Evolutionary conservation across 257 asterid species (phyloP).

Genomic region (Vinca minor): DNA sequence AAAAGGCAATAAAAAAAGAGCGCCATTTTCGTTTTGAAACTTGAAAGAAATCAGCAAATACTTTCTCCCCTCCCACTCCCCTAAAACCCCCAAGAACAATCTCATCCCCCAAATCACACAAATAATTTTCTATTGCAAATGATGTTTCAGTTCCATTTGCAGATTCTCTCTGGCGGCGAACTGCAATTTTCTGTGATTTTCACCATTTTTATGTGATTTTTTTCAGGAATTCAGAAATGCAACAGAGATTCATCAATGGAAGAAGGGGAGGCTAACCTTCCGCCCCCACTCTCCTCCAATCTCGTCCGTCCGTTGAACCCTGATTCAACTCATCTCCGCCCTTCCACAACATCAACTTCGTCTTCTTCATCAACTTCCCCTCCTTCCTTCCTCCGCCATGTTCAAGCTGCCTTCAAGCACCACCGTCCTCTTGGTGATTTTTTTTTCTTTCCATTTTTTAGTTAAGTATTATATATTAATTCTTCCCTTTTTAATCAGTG

Average conservation of each 20-base stretch:
- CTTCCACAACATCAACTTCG: too few relatives aligned
- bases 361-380: constrained; percentile 59
- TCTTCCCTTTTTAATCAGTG: not conserved
- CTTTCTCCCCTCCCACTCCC: too few relatives aligned
- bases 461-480: not conserved
- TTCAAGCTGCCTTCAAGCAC: constrained; percentile 79
- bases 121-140: not conserved
- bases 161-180: too few relatives aligned
- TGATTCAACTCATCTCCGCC: constrained; percentile 45
- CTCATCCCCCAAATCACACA: not conserved
- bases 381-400: constrained; percentile 56
- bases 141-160: not conserved
- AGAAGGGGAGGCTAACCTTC: constrained; percentile 84
- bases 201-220: not conserved
- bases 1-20: too few relatives aligned
- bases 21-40: too few relatives aligned
- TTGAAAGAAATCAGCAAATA: too few relatives aligned
- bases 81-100: too few relatives aligned
- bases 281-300: constrained; percentile 43
- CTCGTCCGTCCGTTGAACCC: too few relatives aligned
- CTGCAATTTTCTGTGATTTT: not conserved
- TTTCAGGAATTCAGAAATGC: constrained; percentile 20
- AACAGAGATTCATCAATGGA: constrained; percentile 52
- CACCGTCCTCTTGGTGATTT: constrained; percentile 60
- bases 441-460: not conserved